Conservation (phyloP, 257 asterid species). For the Salvia miltiorrhiza region DNA sequence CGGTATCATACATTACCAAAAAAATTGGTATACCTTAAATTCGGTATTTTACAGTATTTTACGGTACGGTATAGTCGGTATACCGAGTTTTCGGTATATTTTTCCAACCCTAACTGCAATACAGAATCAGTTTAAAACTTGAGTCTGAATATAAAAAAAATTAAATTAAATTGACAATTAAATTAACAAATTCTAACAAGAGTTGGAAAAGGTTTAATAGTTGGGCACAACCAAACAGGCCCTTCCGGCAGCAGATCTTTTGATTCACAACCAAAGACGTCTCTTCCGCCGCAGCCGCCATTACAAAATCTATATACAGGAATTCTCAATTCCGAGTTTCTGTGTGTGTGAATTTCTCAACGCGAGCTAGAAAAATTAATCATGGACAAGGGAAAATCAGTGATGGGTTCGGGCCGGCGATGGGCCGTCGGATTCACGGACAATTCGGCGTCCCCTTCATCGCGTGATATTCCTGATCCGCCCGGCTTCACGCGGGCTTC, state of each 20-base stretch:
- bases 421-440: constrained; percentile 91
- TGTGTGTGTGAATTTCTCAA: too few species aligned
- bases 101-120: too few species aligned
- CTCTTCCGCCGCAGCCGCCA: constrained; percentile 14
- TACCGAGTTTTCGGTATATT: too few species aligned
- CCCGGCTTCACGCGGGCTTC: constrained; percentile 81
- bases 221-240: constrained; percentile 21
- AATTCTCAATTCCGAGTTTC: not conserved
- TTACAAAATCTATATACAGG: constrained; percentile 6
- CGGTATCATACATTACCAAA: too few species aligned
- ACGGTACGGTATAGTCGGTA: too few species aligned
- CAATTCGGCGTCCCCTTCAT: constrained; percentile 65
- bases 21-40: too few species aligned
- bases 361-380: too few species aligned
- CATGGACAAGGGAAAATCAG: constrained; percentile 82
- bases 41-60: too few species aligned
- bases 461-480: constrained; percentile 84
- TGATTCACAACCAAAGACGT: not conserved
- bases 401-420: constrained; percentile 73
- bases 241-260: constrained; percentile 9
- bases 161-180: not conserved
- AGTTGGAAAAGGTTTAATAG: not conserved
- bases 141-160: not conserved
- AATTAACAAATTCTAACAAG: not conserved
- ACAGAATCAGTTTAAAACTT: too few species aligned